Conservation (phyloP, 129 eudicot species). For the Flaveria bidentis region DNA sequence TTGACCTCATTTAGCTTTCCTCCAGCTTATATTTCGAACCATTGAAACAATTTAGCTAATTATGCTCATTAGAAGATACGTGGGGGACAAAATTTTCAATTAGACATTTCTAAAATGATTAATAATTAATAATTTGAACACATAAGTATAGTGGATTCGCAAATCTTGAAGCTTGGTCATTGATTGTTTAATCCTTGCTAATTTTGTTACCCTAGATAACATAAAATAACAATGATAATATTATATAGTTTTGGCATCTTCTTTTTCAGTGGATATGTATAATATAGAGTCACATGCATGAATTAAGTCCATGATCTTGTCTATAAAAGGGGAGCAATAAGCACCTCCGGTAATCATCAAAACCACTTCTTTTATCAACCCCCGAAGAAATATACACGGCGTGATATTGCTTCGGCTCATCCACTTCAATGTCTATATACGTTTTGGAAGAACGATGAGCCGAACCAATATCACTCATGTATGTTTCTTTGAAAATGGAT, state of each 20-base stretch:
- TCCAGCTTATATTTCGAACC: no score
- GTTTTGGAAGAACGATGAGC: not conserved
- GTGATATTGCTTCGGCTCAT: slow-evolving; percentile 22
- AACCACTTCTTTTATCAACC: not conserved
- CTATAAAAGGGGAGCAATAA: slow-evolving; percentile 20
- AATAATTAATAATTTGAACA: no score
- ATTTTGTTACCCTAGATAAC: not conserved
- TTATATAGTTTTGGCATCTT: slow-evolving; percentile 6
- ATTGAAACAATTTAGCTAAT: no score
- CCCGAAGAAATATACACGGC: slow-evolving; percentile 23
- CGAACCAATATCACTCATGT: slow-evolving; percentile 33
- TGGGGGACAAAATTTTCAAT: no score
- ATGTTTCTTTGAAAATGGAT: not conserved
- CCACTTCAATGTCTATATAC: not conserved
- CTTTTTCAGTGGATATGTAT: not conserved
- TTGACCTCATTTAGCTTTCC: no score
- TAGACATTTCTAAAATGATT: no score
- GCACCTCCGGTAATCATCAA: not conserved
- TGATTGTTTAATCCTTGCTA: slow-evolving; percentile 14
- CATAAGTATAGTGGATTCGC: slow-evolving; percentile 15
- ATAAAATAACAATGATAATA: not conserved
- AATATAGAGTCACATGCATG: slow-evolving; percentile 1
- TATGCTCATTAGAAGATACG: no score
- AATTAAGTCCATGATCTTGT: slow-evolving; percentile 4
- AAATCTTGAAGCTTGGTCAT: slow-evolving; percentile 10